These are phyloP conservation scores for Mycena vulgaris DNA, from an alignment of 768 basidiomycete species.

Conservation along the genomic window DNA sequence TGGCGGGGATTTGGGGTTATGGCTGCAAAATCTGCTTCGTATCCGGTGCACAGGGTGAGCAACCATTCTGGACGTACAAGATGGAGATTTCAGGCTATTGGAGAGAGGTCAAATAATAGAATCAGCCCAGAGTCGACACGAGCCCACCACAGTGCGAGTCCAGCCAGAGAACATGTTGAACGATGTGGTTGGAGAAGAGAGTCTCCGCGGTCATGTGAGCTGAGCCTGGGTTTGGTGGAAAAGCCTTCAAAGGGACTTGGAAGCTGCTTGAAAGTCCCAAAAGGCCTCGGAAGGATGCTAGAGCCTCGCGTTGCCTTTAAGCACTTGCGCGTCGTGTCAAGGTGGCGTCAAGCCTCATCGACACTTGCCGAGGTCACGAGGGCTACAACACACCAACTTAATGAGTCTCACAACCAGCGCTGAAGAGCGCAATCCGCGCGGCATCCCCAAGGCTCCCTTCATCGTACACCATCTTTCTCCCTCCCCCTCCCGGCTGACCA, in stretches of 20 bases:
- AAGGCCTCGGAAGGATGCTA: no score
- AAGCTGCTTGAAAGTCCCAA: no score
- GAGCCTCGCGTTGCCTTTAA: no score
- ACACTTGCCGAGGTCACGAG: no score
- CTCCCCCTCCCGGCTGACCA: conserved; percentile 19
- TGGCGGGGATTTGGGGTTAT: conserved; percentile 74
- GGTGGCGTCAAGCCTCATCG: no score
- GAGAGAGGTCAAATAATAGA: background rate
- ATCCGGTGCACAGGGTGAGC: background rate
- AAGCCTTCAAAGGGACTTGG: no score
- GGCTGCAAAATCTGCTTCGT: conserved; percentile 57
- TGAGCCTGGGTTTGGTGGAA: no score
- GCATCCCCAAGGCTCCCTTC: conserved; percentile 96
- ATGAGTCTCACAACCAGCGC: conserved; percentile 3
- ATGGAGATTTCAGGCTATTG: conserved; percentile 73
- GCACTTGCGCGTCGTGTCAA: no score
- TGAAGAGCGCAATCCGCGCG: conserved; percentile 84
- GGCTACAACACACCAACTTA: no score
- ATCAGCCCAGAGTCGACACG: background rate
- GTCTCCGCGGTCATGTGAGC: no score
- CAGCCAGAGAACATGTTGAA: conserved; percentile 35
- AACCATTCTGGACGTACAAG: conserved; percentile 63
- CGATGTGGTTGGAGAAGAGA: no score
- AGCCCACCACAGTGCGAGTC: conserved; percentile 50
- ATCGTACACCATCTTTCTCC: conserved; percentile 73